Evolutionary conservation across 2,329 filamentous ascomycete species (phyloP), one percentile per base, ranked within the genome.

Genomic region (Sphaceloma murrayae): DNA sequence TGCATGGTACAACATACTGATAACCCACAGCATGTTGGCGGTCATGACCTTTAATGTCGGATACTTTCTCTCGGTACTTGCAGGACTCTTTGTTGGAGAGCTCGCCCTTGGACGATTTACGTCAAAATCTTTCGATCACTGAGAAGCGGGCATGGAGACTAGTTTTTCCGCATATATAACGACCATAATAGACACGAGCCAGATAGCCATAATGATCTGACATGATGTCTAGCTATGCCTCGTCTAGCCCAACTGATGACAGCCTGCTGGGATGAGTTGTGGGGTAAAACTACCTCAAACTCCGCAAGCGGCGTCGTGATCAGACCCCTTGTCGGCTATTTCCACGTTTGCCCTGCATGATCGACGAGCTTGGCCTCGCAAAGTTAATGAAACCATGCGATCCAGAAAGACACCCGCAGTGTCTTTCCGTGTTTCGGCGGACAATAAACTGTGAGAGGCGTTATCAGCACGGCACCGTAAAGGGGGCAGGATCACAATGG

Each of bases 21-120:
- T 59, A 13, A 16, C 22, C 40, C 13, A 27, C 54, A 94, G 87
- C 48, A 94, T 94, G 87, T 67, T 94, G 65, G 85, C 83, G 10
- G 82, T 93, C 58, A 94, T 91, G 85, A 88, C 84, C 1, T 77
- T 85, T 68, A 91, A 91, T 54, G 74, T 89, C 11, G 85, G 85
- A 9, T 91, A 91, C 60, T 89, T 89, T 60, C 63, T 86, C 45
- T 87, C 83, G 0, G 73, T 88, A n/a, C 70, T 93, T 8, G 80
- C 70, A 3, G 82, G 82, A 10, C 75, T 82, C 1, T 95, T 96
- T 57, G 58, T 93, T n/a, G 89, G 89, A 17, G 91, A 91, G 60
- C 65, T 96, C 32, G 74, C 77, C 0, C 73, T 91, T 49, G 86
- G 87, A 21, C 75, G 87, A 51, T 91, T 78, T 54, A 68, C 67